A percentile compares a stretch with the other conserved stretches of the same genome.
These are phyloP conservation scores for Pelargonium citronellum DNA, from an alignment of 441 rosid genomes.

Conservation along the genomic window DNA sequence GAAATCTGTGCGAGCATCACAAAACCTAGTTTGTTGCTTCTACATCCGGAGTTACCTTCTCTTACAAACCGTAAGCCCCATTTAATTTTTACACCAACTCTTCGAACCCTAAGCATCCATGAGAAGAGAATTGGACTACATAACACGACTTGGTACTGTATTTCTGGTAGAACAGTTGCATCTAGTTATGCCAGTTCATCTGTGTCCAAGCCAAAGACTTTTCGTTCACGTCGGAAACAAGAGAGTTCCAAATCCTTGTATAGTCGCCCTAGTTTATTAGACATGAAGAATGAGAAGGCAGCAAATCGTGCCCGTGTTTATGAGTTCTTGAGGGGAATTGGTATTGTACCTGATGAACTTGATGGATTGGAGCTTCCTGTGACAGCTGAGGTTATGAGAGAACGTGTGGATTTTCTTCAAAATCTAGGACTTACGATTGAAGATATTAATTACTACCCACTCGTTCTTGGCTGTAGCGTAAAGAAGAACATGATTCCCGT, in stretches of 20 bases:
- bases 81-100: conserved; percentile 23
- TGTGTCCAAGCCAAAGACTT: conserved; percentile 27
- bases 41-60: conserved; percentile 50
- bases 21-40: conserved; percentile 52
- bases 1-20: conserved; percentile 47
- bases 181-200: conserved; percentile 39
- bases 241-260: conserved; percentile 53
- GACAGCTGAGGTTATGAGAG: conserved; percentile 70
- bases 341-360: conserved; percentile 80
- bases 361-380: conserved; percentile 95
- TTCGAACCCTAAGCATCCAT: conserved; percentile 27
- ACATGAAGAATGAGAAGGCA: conserved; percentile 61
- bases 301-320: conserved; percentile 72
- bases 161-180: conserved; percentile 40
- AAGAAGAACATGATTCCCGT: conserved; percentile 96
- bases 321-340: conserved; percentile 57
- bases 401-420: conserved; percentile 81
- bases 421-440: conserved; percentile 68
- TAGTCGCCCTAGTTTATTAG: conserved; percentile 60
- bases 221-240: conserved; percentile 34
- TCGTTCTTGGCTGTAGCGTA: conserved; percentile 94
- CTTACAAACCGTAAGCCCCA: conserved; percentile 28
- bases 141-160: conserved; percentile 34
- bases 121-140: conserved; percentile 27
- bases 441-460: conserved; percentile 81